Evolutionary conservation across 1,139 yeast genomes (phyloP), one percentile per base, ranked within the genome.

Genomic region (Magnusiomyces ingens): DNA sequence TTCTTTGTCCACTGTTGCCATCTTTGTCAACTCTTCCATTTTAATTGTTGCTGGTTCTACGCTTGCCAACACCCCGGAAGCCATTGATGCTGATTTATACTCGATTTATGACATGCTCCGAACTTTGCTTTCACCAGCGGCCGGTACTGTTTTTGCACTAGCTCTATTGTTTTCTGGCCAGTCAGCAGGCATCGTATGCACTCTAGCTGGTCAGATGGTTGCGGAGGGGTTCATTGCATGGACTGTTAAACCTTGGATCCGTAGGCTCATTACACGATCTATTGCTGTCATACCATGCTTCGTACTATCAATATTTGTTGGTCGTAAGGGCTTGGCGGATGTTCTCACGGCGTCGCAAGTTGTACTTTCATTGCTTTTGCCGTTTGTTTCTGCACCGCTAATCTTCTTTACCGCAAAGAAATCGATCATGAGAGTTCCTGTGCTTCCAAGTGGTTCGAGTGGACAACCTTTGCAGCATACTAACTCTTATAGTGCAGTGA

Each of bases 341-440:
- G 66, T 63, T 4, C 57, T 63, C 22, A 93, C 93, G 64, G 82
- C 84, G 11, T 83, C 93, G 57, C 99, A 93, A 68, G 99, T 93
- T 26, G 88, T 88, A 10, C 75, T 93, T 45, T 85, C 96, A 2
- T 69, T 93, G 57, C 77, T 93, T 53, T 74, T 93, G 55, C 99
- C 99, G 1, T 81, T 90, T 58, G 95, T 90, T 2, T 82, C 91
- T 29, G 96, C 96, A 0, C 98, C 98, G 8, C 72, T 91, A 60
- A 81, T 91, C 48, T 85, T 82, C 68, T 91, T 91, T 69, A 90
- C 97, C 0, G 80, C 89, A 58, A 79, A 80, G 52, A 83, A 81
- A 60, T 71, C 78, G 49, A 82, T 84, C 56, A 93, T 93, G 99
- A 75, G 82, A 48, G 96, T 89, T 8, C 67, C 69, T 1, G 55